Evolutionary conservation across 805 yeast genomes (phyloP), one percentile per base, ranked within the genome.

Genomic region (Metschnikowia baotianmanensis): DNA sequence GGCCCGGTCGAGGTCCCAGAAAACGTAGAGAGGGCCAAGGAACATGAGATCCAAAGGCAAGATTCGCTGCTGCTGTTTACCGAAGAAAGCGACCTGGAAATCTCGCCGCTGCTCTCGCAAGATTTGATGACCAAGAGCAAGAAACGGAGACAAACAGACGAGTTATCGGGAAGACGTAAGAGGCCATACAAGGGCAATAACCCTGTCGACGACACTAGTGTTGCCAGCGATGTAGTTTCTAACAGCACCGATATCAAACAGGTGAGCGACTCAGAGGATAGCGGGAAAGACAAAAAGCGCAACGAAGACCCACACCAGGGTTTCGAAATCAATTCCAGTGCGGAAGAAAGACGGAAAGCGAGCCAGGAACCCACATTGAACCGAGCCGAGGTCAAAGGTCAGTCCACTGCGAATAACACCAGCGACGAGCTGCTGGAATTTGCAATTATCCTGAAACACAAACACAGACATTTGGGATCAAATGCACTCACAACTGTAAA

Each of bases 201-300:
- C 15, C 31, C 13, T 35, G 5, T n/a, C 17, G 26, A 15, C 10
- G 11, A 27, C 25, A 13, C 26, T 24, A 24, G 5, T 24, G 11
- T n/a, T 8, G 26, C 9, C 5, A 24, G n/a, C n/a, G 26, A 8
- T n/a, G 11, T 6, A 11, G n/a, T 24, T 5, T 24, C 2, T 24
- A 8, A 26, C 35, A 11, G 6, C 31, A 9, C 2, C 13, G 40
- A 36, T 13, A 10, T 27, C 12, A 46, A 46, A 15, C 46, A 46
- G 16, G 42, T 46, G 18, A 43, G 50, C 19, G 42, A 40, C 18
- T 43, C 48, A 5, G 46, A 44, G 8, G 48, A 36, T 3, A 41
- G 45, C 20, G 10, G 19, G 9, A 11, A 17, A 28, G 36, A 34
- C 10, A 30, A 22, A 17, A 27, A 21, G 22, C n/a, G 12, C 27